A percentile compares a stretch with the other conserved stretches of the same genome.
phyloP scores from a whole-genome alignment of 2,329 filamentous ascomycete species.

The Thielaviopsis populi region DNA sequence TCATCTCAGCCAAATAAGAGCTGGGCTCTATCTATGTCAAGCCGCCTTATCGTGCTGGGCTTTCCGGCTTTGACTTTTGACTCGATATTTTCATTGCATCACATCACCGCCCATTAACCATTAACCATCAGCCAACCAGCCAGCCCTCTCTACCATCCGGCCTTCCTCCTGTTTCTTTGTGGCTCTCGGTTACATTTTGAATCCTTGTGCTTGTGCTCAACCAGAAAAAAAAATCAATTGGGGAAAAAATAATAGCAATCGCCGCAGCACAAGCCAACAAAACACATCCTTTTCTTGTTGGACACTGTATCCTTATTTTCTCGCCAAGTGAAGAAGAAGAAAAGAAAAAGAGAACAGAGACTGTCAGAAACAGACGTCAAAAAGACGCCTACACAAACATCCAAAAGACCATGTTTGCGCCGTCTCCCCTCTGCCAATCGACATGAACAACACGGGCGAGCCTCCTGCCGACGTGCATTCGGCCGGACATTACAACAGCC shows the following conservation, averaged over 20 bases:
- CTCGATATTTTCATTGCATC: no score
- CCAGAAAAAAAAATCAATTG: background rate
- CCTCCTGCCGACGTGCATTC: conserved; percentile 1
- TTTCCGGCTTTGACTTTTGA: no score
- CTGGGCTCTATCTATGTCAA: no score
- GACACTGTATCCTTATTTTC: conserved; percentile 2
- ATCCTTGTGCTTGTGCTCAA: conserved; percentile 2
- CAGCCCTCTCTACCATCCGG: background rate
- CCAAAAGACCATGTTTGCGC: background rate
- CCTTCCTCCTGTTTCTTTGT: background rate
- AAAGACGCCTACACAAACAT: background rate
- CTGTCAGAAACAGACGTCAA: background rate
- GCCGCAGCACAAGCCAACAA: background rate
- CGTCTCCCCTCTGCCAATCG: background rate
- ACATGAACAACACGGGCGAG: background rate
- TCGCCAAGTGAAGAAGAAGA: background rate
- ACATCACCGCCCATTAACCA: no score
- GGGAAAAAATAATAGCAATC: background rate
- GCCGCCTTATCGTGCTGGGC: no score
- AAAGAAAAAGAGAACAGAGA: background rate
- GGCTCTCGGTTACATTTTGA: background rate
- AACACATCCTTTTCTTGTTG: background rate
- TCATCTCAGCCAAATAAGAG: no score
- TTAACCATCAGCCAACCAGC: background rate
- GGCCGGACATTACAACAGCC: background rate